These are phyloP conservation scores for Lentinula guzmanii DNA, from an alignment of 768 basidiomycete species.

Conservation along the genomic window DNA sequence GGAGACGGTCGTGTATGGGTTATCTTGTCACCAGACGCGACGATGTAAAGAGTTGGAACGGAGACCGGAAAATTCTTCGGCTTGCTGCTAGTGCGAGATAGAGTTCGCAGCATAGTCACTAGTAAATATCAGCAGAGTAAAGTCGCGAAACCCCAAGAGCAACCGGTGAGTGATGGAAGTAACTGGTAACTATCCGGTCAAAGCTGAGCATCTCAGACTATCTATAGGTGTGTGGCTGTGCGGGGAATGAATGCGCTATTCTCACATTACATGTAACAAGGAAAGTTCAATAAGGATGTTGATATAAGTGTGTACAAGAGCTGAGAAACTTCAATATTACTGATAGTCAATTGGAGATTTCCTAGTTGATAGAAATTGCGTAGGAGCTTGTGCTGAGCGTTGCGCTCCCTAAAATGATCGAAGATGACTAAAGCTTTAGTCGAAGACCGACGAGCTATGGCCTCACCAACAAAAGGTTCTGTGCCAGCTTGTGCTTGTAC, in stretches of 20 bases:
- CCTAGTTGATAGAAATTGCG: slow-evolving; percentile 24
- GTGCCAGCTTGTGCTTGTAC: slow-evolving; percentile 31
- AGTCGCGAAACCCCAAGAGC: not conserved
- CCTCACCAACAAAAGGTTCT: slow-evolving; percentile 26
- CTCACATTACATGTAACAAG: too few species aligned
- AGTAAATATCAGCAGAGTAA: not conserved
- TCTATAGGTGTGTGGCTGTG: not conserved
- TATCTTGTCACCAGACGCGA: slow-evolving; percentile 3
- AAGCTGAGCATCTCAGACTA: not conserved
- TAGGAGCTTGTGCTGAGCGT: slow-evolving; percentile 25
- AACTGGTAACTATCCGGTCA: not conserved
- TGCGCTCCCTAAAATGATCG: slow-evolving; percentile 19
- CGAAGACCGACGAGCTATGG: not conserved
- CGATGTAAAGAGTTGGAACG: not conserved
- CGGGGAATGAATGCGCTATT: not conserved
- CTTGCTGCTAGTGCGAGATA: slow-evolving; percentile 3
- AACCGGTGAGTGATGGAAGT: not conserved
- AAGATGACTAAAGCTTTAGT: not conserved
- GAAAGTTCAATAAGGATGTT: too few species aligned
- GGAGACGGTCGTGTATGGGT: slow-evolving; percentile 1
- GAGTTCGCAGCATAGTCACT: not conserved
- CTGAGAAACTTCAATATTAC: not conserved
- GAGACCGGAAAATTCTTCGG: not conserved
- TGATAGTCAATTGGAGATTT: not conserved
- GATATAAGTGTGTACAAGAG: too few species aligned